Evolutionary conservation across 805 yeast genomes (phyloP), one percentile per base, ranked within the genome.

Genomic region (Kluyveromyces lactis): DNA sequence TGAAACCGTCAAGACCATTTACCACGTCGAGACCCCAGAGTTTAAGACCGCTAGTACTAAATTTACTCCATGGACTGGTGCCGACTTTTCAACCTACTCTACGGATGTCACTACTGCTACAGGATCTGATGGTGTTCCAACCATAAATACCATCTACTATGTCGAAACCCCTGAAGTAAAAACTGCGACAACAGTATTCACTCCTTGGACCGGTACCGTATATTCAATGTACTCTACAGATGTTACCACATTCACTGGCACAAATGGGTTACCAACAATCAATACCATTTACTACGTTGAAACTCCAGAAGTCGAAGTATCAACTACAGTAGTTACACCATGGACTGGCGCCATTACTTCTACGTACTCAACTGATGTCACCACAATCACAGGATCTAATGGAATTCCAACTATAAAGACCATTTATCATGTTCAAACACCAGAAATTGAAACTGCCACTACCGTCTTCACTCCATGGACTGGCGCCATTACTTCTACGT

Each of bases 31-130:
- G 39, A 43, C 46, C 18, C 45, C 45, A 12, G 30, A 32, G n/a
- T 43, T 26, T n/a, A 13, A 27, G 13, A 42, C 34, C 11, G 28
- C 16, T 15, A 31, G 23, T 21, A 26, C 44, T 13, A 32, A 45
- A 2, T 37, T 39, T 3, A 43, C 40, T 13, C 40, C 46, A 31
- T 48, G 52, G 49, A 42, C 42, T 23, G 48, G 52, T 19, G 21
- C 40, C 9, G 28, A 15, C 18, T 42, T 50, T 2, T 31, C 42
- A n/a, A 44, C 49, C 26, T 42, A 33, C 36, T 31, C 48, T 8
- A 48, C 51, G 4, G 37, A 24, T 15, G 28, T 35, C 21, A 18
- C 43, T 9, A 41, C 45, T 4, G 5, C 33, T 37, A 39, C 42
- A 9, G 51, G 46, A 2, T 10, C 37, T 2, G 40, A 45, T 24